Conservation (phyloP, 495 filamentous ascomycete species). For the Daldinia vernicosa region DNA sequence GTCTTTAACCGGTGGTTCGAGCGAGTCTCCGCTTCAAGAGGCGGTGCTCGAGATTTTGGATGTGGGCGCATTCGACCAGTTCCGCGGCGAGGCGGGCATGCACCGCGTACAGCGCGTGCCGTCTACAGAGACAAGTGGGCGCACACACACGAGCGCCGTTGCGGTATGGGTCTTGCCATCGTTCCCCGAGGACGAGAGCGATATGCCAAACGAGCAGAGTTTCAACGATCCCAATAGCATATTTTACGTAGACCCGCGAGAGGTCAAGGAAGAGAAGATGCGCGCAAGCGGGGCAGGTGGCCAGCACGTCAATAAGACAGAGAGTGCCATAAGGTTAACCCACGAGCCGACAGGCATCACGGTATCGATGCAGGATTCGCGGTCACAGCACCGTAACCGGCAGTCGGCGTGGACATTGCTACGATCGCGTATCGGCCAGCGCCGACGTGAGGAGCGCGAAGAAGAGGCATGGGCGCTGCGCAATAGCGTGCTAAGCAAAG, state of each 20-base stretch:
- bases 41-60: slow-evolving; percentile 86
- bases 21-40: slow-evolving; percentile 75
- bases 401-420: slow-evolving; percentile 86
- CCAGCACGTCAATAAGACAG: slow-evolving; percentile 98
- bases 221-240: slow-evolving; percentile 86
- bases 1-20: slow-evolving; percentile 61
- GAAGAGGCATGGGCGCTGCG: slow-evolving; percentile 77
- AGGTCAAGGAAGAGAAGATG: slow-evolving; percentile 91
- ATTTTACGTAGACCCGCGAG: slow-evolving; percentile 86
- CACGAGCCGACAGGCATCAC: slow-evolving; percentile 87
- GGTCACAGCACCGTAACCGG: slow-evolving; percentile 90
- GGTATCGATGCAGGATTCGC: slow-evolving; percentile 89
- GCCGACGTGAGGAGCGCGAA: slow-evolving; percentile 82
- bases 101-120: slow-evolving; percentile 95
- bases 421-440: slow-evolving; percentile 82
- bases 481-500: slow-evolving; percentile 76
- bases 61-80: slow-evolving; percentile 76
- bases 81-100: slow-evolving; percentile 90
- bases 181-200: slow-evolving; percentile 68
- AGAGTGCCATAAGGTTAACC: slow-evolving; percentile 92
- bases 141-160: slow-evolving; percentile 92
- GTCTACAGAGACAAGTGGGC: slow-evolving; percentile 85
- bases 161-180: slow-evolving; percentile 90
- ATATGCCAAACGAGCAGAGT: slow-evolving; percentile 64
- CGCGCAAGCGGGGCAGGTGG: slow-evolving; percentile 90